phyloP scores from a whole-genome alignment of 768 basidiomycete genomes.

The Lactifluus rugatus region DNA sequence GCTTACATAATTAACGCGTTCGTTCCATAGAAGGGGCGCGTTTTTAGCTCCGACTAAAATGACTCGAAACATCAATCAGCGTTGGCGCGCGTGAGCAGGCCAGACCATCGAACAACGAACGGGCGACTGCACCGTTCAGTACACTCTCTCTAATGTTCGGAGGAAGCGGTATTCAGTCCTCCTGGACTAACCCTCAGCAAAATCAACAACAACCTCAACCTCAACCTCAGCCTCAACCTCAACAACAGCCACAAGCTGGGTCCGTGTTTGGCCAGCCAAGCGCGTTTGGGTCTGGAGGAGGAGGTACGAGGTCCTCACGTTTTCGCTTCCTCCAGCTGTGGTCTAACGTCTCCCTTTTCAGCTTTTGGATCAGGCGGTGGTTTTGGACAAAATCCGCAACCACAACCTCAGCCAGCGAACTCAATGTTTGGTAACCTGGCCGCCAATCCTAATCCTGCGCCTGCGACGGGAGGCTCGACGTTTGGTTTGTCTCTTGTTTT shows the following conservation, averaged over 20 bases:
- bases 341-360: constrained; percentile 17
- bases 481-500: constrained; percentile 28
- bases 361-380: constrained; percentile 37
- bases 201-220: constrained; percentile 54
- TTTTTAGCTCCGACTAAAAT: constrained; percentile 15
- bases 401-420: constrained; percentile 53
- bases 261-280: constrained; percentile 63
- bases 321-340: not conserved
- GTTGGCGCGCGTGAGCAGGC: not conserved
- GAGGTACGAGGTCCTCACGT: constrained; percentile 22
- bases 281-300: constrained; percentile 61
- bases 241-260: constrained; percentile 28
- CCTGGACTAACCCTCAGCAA: constrained; percentile 61
- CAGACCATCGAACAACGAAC: not conserved
- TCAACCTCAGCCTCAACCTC: constrained; percentile 25
- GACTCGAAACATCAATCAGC: not conserved
- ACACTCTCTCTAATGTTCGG: constrained; percentile 47
- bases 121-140: not conserved
- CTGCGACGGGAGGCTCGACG: constrained; percentile 26
- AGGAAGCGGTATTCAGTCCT: constrained; percentile 39
- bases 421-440: constrained; percentile 71
- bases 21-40: constrained; percentile 1
- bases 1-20: constrained; percentile 9
- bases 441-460: constrained; percentile 26
- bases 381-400: constrained; percentile 38